Base-by-base conservation (phyloP, 192 early-diverging fungal genomes). In the Martensiomyces pterosporus region DNA sequence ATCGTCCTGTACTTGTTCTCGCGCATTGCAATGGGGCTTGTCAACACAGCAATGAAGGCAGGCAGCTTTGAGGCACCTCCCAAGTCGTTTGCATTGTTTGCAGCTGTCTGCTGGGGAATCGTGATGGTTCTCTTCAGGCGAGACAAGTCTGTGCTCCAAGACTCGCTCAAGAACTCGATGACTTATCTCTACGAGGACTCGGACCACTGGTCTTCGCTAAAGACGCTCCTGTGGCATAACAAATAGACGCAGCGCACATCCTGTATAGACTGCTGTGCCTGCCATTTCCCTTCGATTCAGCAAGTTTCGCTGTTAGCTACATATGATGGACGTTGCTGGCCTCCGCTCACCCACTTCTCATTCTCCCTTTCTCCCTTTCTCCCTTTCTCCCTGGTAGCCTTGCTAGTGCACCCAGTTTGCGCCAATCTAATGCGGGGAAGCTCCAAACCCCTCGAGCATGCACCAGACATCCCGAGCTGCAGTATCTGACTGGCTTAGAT, bases 101-200 rank as follows among this genome's bases (percentile, higher is more conserved):
- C 92, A n/a, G 90, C 93, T 8, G 45, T 94, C 9, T 79, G 85
- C 22, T 98, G 95, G 95, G 95, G 93, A 5, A 72, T 83, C 21
- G 93, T 96, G 24, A 94, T 98, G 95, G 93, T 87, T 80, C 77
- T 93, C 43, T 98, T 98, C 82, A 75, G 84, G 42, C 80, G 93
- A 46, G 83, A 98, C 67, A 82, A 84, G 40, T 84, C 91, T 45
- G 80, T 84, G 8, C 80, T 98, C 38, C 93, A 96, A 68, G 80
- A 88, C 17, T 92, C 90, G n/a, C 78, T 98, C 25, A 85, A 87
- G 69, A 79, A 86, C 32, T 94, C 91, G 17, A 98, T 98, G 95
- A 84, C 87, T 47, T 97, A 97, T 51, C 75, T 97, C 19, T 97
- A 97, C 70, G 80, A 85, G 27, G 94, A 97, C 56, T 93, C 89